Conservation (phyloP, 1,284 basidiomycete species). For the Veloporphyrellus conicus region DNA sequence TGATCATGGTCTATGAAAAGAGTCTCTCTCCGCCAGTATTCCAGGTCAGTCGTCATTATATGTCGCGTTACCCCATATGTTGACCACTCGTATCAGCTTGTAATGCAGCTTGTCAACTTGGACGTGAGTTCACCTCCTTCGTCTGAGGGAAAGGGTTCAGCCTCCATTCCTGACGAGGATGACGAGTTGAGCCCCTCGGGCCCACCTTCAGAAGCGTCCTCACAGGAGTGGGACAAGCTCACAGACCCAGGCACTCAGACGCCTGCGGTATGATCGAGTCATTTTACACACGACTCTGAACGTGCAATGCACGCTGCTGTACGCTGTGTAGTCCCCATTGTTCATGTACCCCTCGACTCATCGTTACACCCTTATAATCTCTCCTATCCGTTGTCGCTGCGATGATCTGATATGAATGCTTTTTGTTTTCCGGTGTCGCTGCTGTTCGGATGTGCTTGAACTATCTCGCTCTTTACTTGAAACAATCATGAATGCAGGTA, state of each 20-base stretch:
- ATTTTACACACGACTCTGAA: slow-evolving; percentile 29
- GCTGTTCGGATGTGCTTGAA: slow-evolving; percentile 21
- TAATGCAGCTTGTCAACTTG: slow-evolving; percentile 84
- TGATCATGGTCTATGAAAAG: slow-evolving; percentile 90
- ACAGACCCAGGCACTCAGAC: slow-evolving; percentile 63
- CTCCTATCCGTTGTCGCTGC: slow-evolving; percentile 22
- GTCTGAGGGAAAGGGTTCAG: slow-evolving; percentile 33
- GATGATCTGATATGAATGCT: slow-evolving; percentile 63
- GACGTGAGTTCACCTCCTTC: slow-evolving; percentile 74
- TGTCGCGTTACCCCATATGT: neutral
- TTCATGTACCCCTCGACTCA: slow-evolving; percentile 24
- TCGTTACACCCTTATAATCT: slow-evolving; percentile 18
- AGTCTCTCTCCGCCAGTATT: slow-evolving; percentile 86
- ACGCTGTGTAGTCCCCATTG: slow-evolving; percentile 31
- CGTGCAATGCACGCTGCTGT: slow-evolving; percentile 31
- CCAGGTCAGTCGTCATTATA: slow-evolving; percentile 48
- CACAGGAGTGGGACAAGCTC: slow-evolving; percentile 82
- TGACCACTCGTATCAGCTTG: slow-evolving; percentile 44
- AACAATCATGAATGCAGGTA: slow-evolving; percentile 43
- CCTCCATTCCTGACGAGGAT: slow-evolving; percentile 39
- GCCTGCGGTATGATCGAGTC: slow-evolving; percentile 38
- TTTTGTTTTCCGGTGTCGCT: slow-evolving; percentile 35
- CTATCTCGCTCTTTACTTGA: slow-evolving; percentile 4
- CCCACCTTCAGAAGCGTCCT: slow-evolving; percentile 76
- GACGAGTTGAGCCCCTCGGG: slow-evolving; percentile 57